phyloP scores from a whole-genome alignment of 1,284 basidiomycete genomes.

The Gomphus sp. region DNA sequence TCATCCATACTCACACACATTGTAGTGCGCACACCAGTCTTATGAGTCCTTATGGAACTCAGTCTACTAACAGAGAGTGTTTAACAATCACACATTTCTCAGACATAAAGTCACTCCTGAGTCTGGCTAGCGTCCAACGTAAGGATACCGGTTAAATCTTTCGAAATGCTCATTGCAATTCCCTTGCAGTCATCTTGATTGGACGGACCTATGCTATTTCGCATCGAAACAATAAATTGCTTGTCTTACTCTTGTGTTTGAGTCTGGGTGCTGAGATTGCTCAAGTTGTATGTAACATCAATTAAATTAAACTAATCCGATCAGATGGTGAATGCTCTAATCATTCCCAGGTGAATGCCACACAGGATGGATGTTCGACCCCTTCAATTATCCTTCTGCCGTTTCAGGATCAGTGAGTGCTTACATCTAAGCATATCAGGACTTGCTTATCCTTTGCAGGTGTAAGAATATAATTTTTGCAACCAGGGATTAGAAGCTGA shows the following conservation, averaged over 20 bases:
- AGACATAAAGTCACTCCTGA: neutral
- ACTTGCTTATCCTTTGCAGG: neutral
- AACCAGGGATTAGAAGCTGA: neutral
- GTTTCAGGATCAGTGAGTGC: neutral
- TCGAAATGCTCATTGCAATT: neutral
- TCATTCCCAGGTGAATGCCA: neutral
- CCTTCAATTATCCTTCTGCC: too few species aligned
- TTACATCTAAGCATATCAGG: neutral
- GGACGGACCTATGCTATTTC: neutral
- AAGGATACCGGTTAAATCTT: neutral
- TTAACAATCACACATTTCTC: neutral
- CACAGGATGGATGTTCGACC: neutral
- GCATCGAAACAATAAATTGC: neutral
- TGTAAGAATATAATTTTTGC: neutral
- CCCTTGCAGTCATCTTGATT: neutral
- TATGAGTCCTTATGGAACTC: too few species aligned
- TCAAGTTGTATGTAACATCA: neutral
- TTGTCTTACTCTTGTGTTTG: neutral
- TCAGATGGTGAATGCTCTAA: neutral
- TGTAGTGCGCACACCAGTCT: too few species aligned
- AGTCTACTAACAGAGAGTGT: neutral
- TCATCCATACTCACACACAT: too few species aligned
- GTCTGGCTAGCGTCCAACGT: neutral
- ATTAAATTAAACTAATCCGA: neutral
- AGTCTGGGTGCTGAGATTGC: too few species aligned